Percentiles rank a stretch among this genome's conserved stretches.
These are phyloP conservation scores for Penicillium sp. DNA, from an alignment of 2,329 filamentous ascomycete genomes.

Conservation along the genomic window DNA sequence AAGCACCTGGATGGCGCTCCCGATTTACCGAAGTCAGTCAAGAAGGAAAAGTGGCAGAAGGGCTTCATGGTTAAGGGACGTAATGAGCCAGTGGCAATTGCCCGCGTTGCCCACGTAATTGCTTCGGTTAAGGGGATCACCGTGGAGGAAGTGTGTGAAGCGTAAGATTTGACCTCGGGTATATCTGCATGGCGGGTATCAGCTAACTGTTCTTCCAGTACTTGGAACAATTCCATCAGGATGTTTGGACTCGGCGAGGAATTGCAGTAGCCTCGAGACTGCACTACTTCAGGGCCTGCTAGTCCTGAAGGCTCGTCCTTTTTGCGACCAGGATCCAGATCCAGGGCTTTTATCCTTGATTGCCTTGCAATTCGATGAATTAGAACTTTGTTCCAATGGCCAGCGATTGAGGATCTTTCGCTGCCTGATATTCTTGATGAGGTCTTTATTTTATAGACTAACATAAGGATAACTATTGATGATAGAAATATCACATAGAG, in stretches of 20 bases:
- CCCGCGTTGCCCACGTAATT: conserved; percentile 83
- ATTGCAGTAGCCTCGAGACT: conserved; percentile 2
- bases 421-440: not conserved
- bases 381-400: not conserved
- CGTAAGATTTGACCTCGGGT: conserved; percentile 49
- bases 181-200: not conserved
- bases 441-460: not conserved
- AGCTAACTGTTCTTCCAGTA: conserved; percentile 44
- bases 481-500: not conserved
- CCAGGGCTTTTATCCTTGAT: not conserved
- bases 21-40: conserved; percentile 76
- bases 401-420: not conserved
- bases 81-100: conserved; percentile 89
- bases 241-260: conserved; percentile 73
- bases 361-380: no score
- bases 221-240: conserved; percentile 76
- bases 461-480: no score
- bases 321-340: not conserved
- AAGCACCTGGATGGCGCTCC: conserved; percentile 71
- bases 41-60: conserved; percentile 92
- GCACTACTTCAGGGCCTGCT: not conserved
- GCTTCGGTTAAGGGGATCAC: conserved; percentile 79
- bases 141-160: conserved; percentile 82
- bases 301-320: not conserved
- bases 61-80: conserved; percentile 91